These are phyloP conservation scores for Chlamydomonas sp. DNA, from an alignment of 139 green algal genomes.

Conservation along the genomic window DNA sequence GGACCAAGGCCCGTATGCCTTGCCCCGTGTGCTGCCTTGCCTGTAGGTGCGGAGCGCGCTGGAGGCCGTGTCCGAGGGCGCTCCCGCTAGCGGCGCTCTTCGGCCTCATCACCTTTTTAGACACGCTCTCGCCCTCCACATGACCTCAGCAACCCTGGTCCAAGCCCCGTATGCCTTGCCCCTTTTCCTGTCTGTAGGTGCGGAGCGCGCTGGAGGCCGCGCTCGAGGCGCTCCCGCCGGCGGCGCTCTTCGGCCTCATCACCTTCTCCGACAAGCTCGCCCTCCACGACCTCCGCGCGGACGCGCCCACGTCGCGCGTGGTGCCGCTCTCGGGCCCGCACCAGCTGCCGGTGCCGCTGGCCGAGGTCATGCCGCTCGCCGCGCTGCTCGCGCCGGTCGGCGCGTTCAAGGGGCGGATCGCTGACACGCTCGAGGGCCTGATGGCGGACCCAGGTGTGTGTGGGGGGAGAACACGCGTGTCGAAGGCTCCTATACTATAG, in stretches of 20 bases:
- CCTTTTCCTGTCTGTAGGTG: slow-evolving; percentile 16
- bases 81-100: no score
- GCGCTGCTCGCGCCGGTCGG: slow-evolving; percentile 62
- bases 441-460: slow-evolving; percentile 16
- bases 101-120: no score
- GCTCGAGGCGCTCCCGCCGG: slow-evolving; percentile 65
- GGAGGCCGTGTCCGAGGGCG: no score
- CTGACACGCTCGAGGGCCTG: slow-evolving; percentile 50
- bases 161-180: no score
- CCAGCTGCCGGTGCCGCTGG: slow-evolving; percentile 28
- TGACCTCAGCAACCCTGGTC: no score
- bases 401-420: slow-evolving; percentile 49
- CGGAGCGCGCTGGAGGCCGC: slow-evolving; percentile 58
- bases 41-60: no score
- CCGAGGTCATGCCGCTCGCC: slow-evolving; percentile 64
- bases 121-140: no score
- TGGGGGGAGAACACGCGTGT: no score
- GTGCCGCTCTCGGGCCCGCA: neutral
- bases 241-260: slow-evolving; percentile 60
- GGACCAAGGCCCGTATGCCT: no score
- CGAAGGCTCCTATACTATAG: no score
- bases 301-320: neutral
- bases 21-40: no score
- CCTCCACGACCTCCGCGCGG: slow-evolving; percentile 8
- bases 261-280: slow-evolving; percentile 45